These are phyloP conservation scores for Mortierella sp. DNA, from an alignment of 371 early-diverging fungal genomes.

Conservation along the genomic window DNA sequence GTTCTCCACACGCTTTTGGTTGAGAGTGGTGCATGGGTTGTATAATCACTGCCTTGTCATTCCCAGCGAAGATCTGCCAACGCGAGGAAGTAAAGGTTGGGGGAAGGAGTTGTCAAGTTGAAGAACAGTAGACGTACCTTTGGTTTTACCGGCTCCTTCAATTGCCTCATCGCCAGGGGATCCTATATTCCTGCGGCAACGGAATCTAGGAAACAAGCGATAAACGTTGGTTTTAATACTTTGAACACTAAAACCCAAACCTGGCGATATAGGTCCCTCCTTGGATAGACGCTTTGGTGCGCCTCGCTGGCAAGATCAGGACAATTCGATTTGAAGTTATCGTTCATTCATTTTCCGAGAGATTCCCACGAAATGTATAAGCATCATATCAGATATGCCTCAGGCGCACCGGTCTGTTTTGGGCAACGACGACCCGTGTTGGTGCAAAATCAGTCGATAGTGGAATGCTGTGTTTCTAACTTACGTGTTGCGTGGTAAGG, in stretches of 20 bases:
- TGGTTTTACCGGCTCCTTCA: too few relatives aligned
- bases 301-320: slow-evolving; percentile 32
- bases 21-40: slow-evolving; percentile 57
- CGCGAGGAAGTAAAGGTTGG: too few relatives aligned
- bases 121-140: too few relatives aligned
- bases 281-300: neutral
- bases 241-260: too few relatives aligned
- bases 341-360: slow-evolving; percentile 56
- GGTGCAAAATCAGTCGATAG: neutral
- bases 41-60: slow-evolving; percentile 37
- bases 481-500: neutral
- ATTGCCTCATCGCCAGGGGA: too few relatives aligned
- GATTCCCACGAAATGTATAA: slow-evolving; percentile 56
- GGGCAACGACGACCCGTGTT: too few relatives aligned
- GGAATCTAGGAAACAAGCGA: too few relatives aligned
- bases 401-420: neutral
- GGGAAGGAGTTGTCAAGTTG: too few relatives aligned
- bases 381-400: slow-evolving; percentile 39
- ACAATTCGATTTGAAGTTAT: slow-evolving; percentile 51
- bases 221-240: too few relatives aligned
- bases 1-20: slow-evolving; percentile 57
- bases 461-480: neutral
- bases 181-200: too few relatives aligned
- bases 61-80: neutral
- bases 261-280: too few relatives aligned